Base-by-base conservation (phyloP, 2,329 filamentous ascomycete genomes). In the Aureobasidium mangrovei region DNA sequence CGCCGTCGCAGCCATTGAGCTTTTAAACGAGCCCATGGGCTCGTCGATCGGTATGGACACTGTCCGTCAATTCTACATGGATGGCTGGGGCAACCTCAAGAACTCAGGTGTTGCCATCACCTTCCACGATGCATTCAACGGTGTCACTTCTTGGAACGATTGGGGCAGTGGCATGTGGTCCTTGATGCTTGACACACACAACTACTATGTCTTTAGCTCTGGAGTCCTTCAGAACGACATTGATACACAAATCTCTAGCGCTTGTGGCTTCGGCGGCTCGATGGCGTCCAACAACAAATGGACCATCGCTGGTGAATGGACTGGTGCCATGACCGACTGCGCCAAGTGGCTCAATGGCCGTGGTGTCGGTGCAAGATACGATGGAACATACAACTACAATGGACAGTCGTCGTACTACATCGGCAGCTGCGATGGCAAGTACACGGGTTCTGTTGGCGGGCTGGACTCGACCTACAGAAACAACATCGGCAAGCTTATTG, bases 241-340 rank as follows among this genome's bases (percentile, higher is more conserved):
- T 33, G 59, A 63, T 18, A 63, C 68, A 7, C 74, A 76, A 58
- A 59, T 75, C 58, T 63, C 57, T 29, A 69, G 65, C 12, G 74
- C 72, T 2, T 75, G 73, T 60, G 64, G 62, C 46, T 76, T 74
- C 57, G 74, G 74, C 42, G 65, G 57, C 33, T 65, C 70, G 55
- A 76, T 76, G 74, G 68, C 72, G 3, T 63, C 63, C 27, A 74
- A 68, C 56, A 70, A 70, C 62, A 74, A 75, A 60, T 69, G 66
- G 65, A 76, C 73, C 39, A 72, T 76, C 49, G 60, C 71, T 4
- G 74, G 74, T 54, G 74, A 76, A 51, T 76, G 72, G 71, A 71
- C 70, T 4, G 74, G 18, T 5, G 39, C 39, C 4, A 68, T 73
- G 54, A 75, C 73, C 49, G 72, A 76, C 60, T 75, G 72, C 62